Evolutionary conservation across 2,329 filamentous ascomycete genomes (phyloP), one percentile per base, ranked within the genome.

Genomic region (Verticillium klebahnii): DNA sequence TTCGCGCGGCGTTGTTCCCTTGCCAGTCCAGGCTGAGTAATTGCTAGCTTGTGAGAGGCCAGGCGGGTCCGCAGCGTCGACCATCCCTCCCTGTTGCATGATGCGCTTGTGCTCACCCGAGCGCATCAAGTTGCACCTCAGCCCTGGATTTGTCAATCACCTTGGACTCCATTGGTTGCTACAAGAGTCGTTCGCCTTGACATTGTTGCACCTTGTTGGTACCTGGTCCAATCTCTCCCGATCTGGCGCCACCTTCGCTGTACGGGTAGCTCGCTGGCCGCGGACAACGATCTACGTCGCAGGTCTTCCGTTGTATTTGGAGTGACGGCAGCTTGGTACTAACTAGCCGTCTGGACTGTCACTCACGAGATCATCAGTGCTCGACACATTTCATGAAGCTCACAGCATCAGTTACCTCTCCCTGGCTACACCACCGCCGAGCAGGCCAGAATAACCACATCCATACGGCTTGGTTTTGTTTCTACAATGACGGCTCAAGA

Each of bases 31-130:
- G 32, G 69, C 69, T 70, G 67, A 68, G 67, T 70, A 70, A 70
- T 70, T 67, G 60, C 66, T 63, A 63, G 63, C 45, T 58, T 65
- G 67, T 70, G 61, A 70, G 59, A 70, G 69, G 69, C 56, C 62
- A 29, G 56, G 58, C 32, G 55, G 23, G 15, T 56, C 63, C 37
- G 37, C 58, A 62, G 37, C 58, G 45, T 52, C 45, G 19, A 52
- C n/a, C 45, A 14, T 52, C 45, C 25, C 25, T 55, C 54, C 60
- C 63, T 62, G 55, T 62, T 59, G 57, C 59, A 60, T 61, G 34
- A 57, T 57, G 59, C 58, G 45, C 60, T 59, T 56, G 61, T 57
- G 45, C 19, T 25, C 45, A 52, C 36, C 56, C 60, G 54, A 56
- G 59, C 55, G 11, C 52, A 63, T 59, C 34, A 56, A 64, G 56